Evolutionary conservation across 768 basidiomycete species (phyloP).

Genomic region (Hypholoma sublateritium): DNA sequence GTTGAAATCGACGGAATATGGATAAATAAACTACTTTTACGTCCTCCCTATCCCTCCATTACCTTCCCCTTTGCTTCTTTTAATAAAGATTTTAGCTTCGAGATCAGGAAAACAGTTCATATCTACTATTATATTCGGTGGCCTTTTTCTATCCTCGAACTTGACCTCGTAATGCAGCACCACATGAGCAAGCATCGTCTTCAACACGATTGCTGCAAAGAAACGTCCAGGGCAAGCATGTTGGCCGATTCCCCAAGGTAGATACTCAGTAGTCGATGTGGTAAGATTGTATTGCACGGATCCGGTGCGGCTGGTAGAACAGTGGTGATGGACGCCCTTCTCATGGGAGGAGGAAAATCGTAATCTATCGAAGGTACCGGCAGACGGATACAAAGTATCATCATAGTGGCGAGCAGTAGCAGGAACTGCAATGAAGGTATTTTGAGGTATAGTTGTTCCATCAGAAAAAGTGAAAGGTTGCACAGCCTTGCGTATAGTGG

Average conservation of each 20-base stretch:
- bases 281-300: conserved; percentile 9
- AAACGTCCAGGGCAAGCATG: conserved; percentile 42
- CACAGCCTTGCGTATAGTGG: too few species aligned
- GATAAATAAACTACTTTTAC: too few species aligned
- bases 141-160: background rate
- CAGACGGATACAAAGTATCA: too few species aligned
- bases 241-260: conserved; percentile 25
- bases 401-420: too few species aligned
- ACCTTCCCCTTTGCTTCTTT: background rate
- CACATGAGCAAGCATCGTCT: conserved; percentile 43
- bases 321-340: too few species aligned
- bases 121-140: background rate
- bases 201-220: conserved; percentile 42
- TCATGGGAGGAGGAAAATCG: too few species aligned
- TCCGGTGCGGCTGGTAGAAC: conserved; percentile 1
- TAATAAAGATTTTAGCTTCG: background rate
- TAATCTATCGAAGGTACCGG: too few species aligned
- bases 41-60: background rate
- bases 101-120: too few species aligned
- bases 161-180: conserved; percentile 31
- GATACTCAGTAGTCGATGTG: conserved; percentile 10
- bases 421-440: too few species aligned
- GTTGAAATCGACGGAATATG: background rate
- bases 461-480: too few species aligned
- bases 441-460: too few species aligned